These are phyloP conservation scores for Cryphonectria radicalis DNA, from an alignment of 2,329 filamentous ascomycete species.

Conservation along the genomic window DNA sequence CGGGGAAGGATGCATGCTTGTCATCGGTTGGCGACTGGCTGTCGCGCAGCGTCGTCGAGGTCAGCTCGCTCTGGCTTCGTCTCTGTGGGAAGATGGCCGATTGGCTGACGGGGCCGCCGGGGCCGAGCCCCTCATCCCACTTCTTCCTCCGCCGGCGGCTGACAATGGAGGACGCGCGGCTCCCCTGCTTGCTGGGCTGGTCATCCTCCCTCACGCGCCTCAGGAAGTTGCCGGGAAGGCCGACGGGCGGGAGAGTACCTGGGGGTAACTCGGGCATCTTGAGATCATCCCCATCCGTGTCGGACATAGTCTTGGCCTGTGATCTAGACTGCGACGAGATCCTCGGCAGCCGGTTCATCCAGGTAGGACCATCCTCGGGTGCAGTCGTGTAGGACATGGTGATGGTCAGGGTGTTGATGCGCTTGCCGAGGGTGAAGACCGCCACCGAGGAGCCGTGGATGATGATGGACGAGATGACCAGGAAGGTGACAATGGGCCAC, in stretches of 20 bases:
- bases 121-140: conserved; percentile 72
- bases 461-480: conserved; percentile 92
- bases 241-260: conserved; percentile 72
- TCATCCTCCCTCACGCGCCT: conserved; percentile 82
- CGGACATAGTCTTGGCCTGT: conserved; percentile 82
- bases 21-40: conserved; percentile 31
- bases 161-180: conserved; percentile 63
- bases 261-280: conserved; percentile 65
- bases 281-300: conserved; percentile 70
- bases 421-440: conserved; percentile 96
- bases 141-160: conserved; percentile 68
- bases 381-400: conserved; percentile 96
- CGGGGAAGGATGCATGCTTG: conserved; percentile 33
- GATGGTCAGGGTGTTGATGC: conserved; percentile 93
- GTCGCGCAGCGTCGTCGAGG: conserved; percentile 27
- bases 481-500: conserved; percentile 93
- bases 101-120: conserved; percentile 85
- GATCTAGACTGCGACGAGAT: conserved; percentile 73
- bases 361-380: conserved; percentile 84
- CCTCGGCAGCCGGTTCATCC: conserved; percentile 91
- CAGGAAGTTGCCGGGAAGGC: conserved; percentile 75
- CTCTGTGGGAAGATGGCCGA: conserved; percentile 82
- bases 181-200: conserved; percentile 54
- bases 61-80: conserved; percentile 37
- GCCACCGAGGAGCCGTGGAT: conserved; percentile 98